Evolutionary conservation across 805 yeast species (phyloP).

Genomic region (Clavispora phyllophila): DNA sequence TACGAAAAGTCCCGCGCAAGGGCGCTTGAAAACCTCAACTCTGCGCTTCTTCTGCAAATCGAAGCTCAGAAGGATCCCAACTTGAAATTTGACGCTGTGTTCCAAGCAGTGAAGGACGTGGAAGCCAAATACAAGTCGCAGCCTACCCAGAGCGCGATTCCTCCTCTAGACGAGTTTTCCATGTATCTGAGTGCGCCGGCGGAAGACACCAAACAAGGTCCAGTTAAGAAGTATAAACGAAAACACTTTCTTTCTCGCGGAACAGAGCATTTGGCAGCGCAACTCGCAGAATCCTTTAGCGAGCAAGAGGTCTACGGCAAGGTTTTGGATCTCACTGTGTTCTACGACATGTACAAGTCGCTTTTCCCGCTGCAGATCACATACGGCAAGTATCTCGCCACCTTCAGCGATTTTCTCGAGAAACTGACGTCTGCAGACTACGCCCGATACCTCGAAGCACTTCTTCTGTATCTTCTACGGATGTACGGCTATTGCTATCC

Average conservation of each 20-base stretch:
- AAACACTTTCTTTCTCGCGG: slow-evolving; percentile 44
- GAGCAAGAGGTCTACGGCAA: slow-evolving; percentile 63
- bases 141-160: slow-evolving; percentile 13
- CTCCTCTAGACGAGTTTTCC: slow-evolving; percentile 10
- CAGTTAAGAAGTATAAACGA: slow-evolving; percentile 20
- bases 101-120: slow-evolving; percentile 26
- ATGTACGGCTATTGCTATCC: slow-evolving; percentile 41
- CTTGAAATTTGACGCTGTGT: slow-evolving; percentile 32
- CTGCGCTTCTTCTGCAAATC: not conserved
- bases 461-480: slow-evolving; percentile 45
- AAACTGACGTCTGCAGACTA: slow-evolving; percentile 31
- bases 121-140: slow-evolving; percentile 13
- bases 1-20: slow-evolving; percentile 25
- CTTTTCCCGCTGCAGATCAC: slow-evolving; percentile 19
- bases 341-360: slow-evolving; percentile 52
- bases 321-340: slow-evolving; percentile 49
- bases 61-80: slow-evolving; percentile 13
- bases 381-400: slow-evolving; percentile 46
- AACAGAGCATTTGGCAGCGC: slow-evolving; percentile 40
- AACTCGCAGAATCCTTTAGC: slow-evolving; percentile 45
- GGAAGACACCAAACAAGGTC: slow-evolving; percentile 16
- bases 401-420: slow-evolving; percentile 10
- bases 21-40: slow-evolving; percentile 3
- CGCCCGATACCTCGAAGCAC: slow-evolving; percentile 37
- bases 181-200: slow-evolving; percentile 27